Base-by-base conservation (phyloP, 2,329 filamentous ascomycete species). In the Escovopsis sp. region DNA sequence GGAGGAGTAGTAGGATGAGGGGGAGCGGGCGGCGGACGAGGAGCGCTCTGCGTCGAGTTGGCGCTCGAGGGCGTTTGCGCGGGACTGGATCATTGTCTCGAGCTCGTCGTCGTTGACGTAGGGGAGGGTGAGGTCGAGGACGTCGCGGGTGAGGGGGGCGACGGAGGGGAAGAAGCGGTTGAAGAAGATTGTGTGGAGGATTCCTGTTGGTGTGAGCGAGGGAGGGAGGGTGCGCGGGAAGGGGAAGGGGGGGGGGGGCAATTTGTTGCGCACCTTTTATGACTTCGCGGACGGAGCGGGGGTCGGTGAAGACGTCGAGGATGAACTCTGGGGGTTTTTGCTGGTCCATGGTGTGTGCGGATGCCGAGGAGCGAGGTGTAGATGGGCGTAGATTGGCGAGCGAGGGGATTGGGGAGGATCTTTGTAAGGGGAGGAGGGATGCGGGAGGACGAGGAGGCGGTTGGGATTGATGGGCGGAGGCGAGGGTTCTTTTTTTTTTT, bases 161-260 rank as follows among this genome's bases (percentile, higher is more conserved):
- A 95, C 74, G 44, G 85, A 80, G 43, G 86, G 86, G 70, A 96
- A 95, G 74, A 89, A 94, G 56, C 91, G 83, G 67, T 95, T 88
- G 73, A 96, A 96, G 76, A 96, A 98, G 61, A 96, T 95, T 39
- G 88, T 93, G 62, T 95, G 88, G 39, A 96, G 74, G 59, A 95
- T 84, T 48, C 84, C 89, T 94, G 54, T 41, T 27, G 6, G 32
- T 36, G 16, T 8, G 34, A 20, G 24, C 20, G 12, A 30, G 24
- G 6, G 15, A 30, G 16, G 37, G 16, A 30, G 42, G 39, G 15
- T 39, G 41, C 42, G 38, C 34, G 41, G 35, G 47, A 45, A 35
- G 46, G 41, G 47, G 46, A 48, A 45, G 43, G 36, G 37, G 41
- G 31, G 31, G 32, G 41, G 34, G 39, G n/a, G 15, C 29, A 31